A percentile compares a stretch with the other conserved stretches of the same genome.
Evolutionary conservation across 192 early-diverging fungal species (phyloP).

Genomic region (Funneliformis geosporum): DNA sequence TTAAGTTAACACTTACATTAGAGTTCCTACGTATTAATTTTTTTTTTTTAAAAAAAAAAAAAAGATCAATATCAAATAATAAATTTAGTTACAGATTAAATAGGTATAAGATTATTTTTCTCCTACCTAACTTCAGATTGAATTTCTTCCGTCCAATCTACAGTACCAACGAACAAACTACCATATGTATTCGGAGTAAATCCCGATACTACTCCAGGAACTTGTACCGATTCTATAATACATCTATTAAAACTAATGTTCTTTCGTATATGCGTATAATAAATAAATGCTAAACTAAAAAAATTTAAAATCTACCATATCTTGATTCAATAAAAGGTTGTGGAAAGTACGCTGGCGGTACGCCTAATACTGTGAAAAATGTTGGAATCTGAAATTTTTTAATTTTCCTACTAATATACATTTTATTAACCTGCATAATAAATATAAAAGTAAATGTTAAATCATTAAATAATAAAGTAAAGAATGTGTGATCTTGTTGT

Average conservation of each 20-base stretch:
- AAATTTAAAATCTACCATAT: background rate
- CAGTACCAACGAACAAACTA: background rate
- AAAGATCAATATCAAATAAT: background rate
- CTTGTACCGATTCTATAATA: conserved; percentile 15
- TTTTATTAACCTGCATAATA: conserved; percentile 1
- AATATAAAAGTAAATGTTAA: background rate
- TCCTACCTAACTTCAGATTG: background rate
- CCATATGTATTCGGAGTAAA: background rate
- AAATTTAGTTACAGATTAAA: background rate
- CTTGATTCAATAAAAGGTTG: background rate
- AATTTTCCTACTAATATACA: conserved; percentile 6
- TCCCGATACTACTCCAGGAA: background rate
- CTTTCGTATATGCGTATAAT: background rate
- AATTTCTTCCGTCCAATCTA: conserved; percentile 5
- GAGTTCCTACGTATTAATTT: background rate
- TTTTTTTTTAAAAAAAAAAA: background rate
- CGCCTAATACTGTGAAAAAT: background rate
- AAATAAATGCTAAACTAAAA: background rate
- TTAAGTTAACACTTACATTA: background rate
- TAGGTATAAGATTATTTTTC: background rate
- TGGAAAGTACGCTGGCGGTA: background rate
- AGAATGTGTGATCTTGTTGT: background rate
- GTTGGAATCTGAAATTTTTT: background rate
- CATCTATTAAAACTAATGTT: background rate
- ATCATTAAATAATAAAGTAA: background rate